phyloP scores from a whole-genome alignment of 805 yeast genomes.

The Monosporozyma yasuniensis region DNA sequence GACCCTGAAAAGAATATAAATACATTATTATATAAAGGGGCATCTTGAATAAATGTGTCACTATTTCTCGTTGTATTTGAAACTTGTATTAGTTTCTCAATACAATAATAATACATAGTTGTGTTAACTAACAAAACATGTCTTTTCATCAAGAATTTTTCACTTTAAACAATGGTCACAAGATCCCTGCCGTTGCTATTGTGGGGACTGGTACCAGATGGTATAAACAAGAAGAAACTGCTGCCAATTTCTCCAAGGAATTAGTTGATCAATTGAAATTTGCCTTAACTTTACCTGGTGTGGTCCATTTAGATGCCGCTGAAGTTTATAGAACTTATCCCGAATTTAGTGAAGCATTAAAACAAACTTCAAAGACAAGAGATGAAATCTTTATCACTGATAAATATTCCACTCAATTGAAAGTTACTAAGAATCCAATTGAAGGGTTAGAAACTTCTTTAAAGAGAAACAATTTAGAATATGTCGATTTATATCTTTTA shows the following conservation, averaged over 20 bases:
- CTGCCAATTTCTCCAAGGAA: conserved; percentile 22
- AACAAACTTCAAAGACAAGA: conserved; percentile 36
- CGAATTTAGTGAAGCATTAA: conserved; percentile 44
- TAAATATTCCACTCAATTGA: conserved; percentile 33
- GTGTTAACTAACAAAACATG: background rate
- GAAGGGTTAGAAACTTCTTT: conserved; percentile 35
- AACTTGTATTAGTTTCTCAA: background rate
- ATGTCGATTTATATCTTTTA: conserved; percentile 45
- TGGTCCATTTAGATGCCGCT: conserved; percentile 51
- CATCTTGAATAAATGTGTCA: background rate
- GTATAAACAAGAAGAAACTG: conserved; percentile 30
- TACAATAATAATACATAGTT: background rate
- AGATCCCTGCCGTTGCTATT: conserved; percentile 40
- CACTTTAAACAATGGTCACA: conserved; percentile 31
- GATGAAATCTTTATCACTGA: conserved; percentile 47
- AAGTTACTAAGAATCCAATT: conserved; percentile 31
- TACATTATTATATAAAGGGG: background rate
- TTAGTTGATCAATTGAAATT: conserved; percentile 28
- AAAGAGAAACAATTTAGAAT: conserved; percentile 34
- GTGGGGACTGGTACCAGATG: conserved; percentile 57
- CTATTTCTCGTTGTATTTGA: background rate
- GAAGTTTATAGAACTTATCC: conserved; percentile 46
- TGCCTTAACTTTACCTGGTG: conserved; percentile 37
- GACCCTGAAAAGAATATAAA: background rate
- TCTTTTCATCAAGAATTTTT: conserved; percentile 20